A percentile compares a stretch with the other conserved stretches of the same genome.
phyloP scores from a whole-genome alignment of 371 early-diverging fungal species.

The Haplosporangium sp. region DNA sequence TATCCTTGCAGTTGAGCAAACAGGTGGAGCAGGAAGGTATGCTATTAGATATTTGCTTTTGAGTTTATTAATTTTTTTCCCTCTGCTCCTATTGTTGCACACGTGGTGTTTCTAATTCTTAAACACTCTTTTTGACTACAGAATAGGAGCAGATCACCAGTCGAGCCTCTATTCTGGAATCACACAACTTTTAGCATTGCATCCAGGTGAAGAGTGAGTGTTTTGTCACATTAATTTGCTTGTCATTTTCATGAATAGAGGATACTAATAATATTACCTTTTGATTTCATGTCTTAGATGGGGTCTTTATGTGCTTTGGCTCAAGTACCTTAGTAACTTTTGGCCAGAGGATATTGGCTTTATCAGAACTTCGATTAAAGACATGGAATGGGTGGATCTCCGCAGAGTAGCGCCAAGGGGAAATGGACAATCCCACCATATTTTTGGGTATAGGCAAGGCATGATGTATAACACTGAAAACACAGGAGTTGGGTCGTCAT shows the following conservation, averaged over 20 bases:
- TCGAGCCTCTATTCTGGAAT: conserved; percentile 47
- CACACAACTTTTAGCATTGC: conserved; percentile 44
- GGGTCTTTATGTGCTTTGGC: conserved; percentile 45
- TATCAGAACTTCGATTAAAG: conserved; percentile 35
- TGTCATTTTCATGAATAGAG: not conserved
- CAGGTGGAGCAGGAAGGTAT: conserved; percentile 52
- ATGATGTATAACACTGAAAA: not conserved
- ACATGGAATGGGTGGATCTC: conserved; percentile 33
- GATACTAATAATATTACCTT: not conserved
- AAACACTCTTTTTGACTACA: not conserved
- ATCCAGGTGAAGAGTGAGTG: conserved; percentile 48
- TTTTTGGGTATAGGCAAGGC: conserved; percentile 14
- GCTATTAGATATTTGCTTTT: not conserved
- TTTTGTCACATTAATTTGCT: not conserved
- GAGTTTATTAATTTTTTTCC: not conserved
- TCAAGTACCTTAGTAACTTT: conserved; percentile 42
- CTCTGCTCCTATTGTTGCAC: too few relatives aligned
- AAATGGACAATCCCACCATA: not conserved
- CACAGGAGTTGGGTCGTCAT: not conserved
- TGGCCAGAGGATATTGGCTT: conserved; percentile 58
- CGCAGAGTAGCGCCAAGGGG: conserved; percentile 17
- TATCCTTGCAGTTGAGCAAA: conserved; percentile 37
- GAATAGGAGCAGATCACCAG: conserved; percentile 47
- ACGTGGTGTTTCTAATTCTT: not conserved
- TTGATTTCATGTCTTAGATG: conserved; percentile 16